Evolutionary conservation across 768 basidiomycete genomes (phyloP), one percentile per base, ranked within the genome.

Genomic region (Saitozyma sp.): DNA sequence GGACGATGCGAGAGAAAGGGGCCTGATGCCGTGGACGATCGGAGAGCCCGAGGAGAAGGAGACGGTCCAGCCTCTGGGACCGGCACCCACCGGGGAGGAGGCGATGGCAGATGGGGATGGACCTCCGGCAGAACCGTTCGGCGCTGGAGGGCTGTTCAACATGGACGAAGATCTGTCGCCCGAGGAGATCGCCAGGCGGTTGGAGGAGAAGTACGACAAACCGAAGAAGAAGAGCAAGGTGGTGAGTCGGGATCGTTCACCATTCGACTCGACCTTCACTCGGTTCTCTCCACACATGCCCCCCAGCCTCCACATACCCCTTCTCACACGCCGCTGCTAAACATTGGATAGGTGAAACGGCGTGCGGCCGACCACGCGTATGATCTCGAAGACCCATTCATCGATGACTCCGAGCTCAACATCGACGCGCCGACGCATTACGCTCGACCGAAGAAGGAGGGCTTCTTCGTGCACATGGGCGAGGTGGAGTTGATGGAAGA

Each of bases 401-500:
- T 99, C 74, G 96, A 99, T 83, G 96, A 99, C 80, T 91, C 92
- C 1, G 95, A 98, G 75, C 83, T 95, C 59, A 88, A 86, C 29
- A 81, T 94, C 51, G 94, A 98, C 81, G 87, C 94, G 75, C 88
- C 95, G 6, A 92, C 89, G 2, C 91, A 85, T 80, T 90, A 93
- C 70, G 91, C 89, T 6, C 88, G 91, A 78, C 95, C 94, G 6
- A 91, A 89, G 78, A 91, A 94, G 71, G 70, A 74, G 59, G 80
- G 80, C 3, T 96, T 94, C 82, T 95, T 93, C 73, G 93, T 97
- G 9, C 90, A 89, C 7, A 85, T 85, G 40, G 93, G 93, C 2
- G 88, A 91, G 71, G 89, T 97, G 13, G 91, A 91, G 4, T 78
- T 97, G 11, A 82, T 92, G 71, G 89, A 89, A 75, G 89, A 92